Conservation (phyloP, 2,329 filamentous ascomycete species). For the Pseudogymnoascus sp. region DNA sequence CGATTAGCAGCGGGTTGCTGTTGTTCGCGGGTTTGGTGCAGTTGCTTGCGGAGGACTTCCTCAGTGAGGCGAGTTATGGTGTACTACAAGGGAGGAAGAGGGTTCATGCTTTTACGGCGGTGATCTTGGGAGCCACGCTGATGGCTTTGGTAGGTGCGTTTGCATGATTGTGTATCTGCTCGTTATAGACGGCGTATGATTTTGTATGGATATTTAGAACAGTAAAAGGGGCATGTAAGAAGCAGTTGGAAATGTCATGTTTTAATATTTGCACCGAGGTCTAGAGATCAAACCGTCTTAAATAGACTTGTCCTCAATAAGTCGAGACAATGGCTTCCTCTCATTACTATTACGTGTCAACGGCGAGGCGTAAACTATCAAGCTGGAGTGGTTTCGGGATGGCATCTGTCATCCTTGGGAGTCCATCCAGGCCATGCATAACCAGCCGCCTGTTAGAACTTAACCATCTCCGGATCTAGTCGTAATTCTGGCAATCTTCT, state of each 20-base stretch:
- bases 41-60: constrained; percentile 79
- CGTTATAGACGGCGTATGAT: neutral
- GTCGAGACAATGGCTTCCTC: neutral
- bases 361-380: neutral
- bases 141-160: constrained; percentile 63
- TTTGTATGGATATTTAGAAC: neutral
- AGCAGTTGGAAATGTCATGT: neutral
- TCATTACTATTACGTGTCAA: neutral
- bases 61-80: constrained; percentile 57
- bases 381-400: neutral
- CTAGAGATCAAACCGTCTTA: neutral
- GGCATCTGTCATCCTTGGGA: neutral
- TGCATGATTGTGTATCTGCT: constrained; percentile 34
- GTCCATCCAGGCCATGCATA: neutral
- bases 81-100: constrained; percentile 48
- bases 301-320: neutral
- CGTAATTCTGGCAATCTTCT: neutral
- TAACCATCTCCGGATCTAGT: neutral
- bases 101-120: constrained; percentile 52
- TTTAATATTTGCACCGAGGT: neutral
- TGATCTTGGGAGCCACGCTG: constrained; percentile 49
- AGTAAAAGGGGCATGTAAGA: neutral
- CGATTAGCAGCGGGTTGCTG: constrained; percentile 70
- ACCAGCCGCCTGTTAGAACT: too few relatives aligned
- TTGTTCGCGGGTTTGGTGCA: constrained; percentile 80